These are phyloP conservation scores for Ustilago crameri DNA, from an alignment of 1,284 basidiomycete genomes.

Conservation along the genomic window DNA sequence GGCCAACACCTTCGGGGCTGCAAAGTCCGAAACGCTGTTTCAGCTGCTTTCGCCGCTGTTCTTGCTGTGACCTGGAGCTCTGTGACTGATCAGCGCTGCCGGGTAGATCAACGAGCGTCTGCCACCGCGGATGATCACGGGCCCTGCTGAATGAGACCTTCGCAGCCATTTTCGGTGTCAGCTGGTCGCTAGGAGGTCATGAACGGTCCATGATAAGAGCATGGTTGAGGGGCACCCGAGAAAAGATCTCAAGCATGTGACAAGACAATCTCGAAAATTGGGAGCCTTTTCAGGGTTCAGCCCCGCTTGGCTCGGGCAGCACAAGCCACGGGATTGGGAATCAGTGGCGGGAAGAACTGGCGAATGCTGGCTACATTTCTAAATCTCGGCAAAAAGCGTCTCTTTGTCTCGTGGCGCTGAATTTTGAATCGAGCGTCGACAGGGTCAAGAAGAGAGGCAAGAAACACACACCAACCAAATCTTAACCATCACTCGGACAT, in stretches of 20 bases:
- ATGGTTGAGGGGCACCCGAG: background rate
- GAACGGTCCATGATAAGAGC: background rate
- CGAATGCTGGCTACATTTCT: background rate
- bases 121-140: slow-evolving; percentile 39
- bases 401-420: slow-evolving; percentile 1
- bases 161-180: slow-evolving; percentile 4
- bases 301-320: too few species aligned
- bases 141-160: slow-evolving; percentile 5
- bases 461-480: background rate
- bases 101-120: slow-evolving; percentile 13
- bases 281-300: too few species aligned
- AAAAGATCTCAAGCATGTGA: too few species aligned
- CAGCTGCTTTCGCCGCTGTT: slow-evolving; percentile 14
- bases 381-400: too few species aligned
- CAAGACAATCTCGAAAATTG: too few species aligned
- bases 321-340: too few species aligned
- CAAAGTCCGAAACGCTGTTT: slow-evolving; percentile 9
- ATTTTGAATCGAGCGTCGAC: background rate
- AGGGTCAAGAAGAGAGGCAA: background rate
- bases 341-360: background rate
- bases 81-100: background rate
- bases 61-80: slow-evolving; percentile 7
- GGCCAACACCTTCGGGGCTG: background rate
- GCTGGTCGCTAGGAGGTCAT: slow-evolving; percentile 3
- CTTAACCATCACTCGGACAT: too few species aligned